Base-by-base conservation (phyloP, 352 stramenopile genomes). In the Globisporangium okanoganense region DNA sequence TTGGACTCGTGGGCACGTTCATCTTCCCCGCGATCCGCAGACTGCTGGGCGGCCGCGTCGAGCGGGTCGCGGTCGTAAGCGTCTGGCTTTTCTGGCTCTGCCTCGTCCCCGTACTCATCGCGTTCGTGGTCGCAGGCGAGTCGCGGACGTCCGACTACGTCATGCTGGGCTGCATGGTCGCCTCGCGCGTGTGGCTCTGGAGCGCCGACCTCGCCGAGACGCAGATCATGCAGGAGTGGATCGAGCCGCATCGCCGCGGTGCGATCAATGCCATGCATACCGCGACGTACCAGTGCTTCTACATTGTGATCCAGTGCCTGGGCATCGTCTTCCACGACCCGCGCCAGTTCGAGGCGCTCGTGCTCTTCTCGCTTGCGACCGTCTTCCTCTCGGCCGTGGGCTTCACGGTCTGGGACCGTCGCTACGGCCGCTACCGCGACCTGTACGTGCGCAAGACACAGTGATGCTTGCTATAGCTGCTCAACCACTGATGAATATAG, bases 221-320 rank as follows among this genome's bases (percentile, higher is more conserved):
- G 25, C 79, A 89, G 69, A 78, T 86, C 55, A 87, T 87, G 78
- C 79, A 88, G 58, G 79, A 88, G 66, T 85, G 75, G 73, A 79
- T 87, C 55, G 67, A 76, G 24, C 66, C 73, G 18, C 64, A 72
- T 49, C 69, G 72, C 10, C 78, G 78, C 41, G 78, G 78, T 2
- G 16, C 40, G 14, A 47, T 47, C 40, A 43, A 43, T 12, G 65
- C 76, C 10, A 87, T 89, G 76, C 79, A 89, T 52, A 85, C 70
- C 0, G 79, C 79, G 29, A 73, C 74, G 54, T 85, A 71, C 56
- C 78, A 89, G 63, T 72, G 87, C 58, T 88, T 82, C 58, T 87
- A 69, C 74, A 81, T 87, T 41, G 44, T 80, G 12, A 85, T 88
- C 10, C 63, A 76, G 53, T 57, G 77, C 29, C 59, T 78, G 35